phyloP scores from a whole-genome alignment of 208 protist species.

The Trypanosoma vivax region DNA sequence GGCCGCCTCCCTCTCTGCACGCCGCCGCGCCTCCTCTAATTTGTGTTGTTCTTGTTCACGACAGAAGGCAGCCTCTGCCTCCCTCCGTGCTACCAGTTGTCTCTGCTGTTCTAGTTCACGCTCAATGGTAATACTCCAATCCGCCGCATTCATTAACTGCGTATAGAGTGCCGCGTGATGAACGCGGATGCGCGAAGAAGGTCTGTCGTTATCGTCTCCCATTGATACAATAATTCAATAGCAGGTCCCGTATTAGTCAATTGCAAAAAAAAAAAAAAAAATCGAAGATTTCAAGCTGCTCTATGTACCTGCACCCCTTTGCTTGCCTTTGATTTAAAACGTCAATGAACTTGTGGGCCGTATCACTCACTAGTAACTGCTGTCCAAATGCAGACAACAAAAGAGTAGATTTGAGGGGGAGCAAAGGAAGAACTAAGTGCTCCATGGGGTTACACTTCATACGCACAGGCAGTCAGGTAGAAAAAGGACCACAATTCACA shows the following conservation, averaged over 20 bases:
- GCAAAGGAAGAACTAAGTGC: too few relatives aligned
- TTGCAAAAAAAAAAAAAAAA: not conserved
- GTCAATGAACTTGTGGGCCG: too few relatives aligned
- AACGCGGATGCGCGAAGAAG: constrained; percentile 19
- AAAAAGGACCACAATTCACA: too few relatives aligned
- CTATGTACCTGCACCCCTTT: not conserved
- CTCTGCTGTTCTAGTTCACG: not conserved
- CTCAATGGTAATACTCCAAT: constrained; percentile 26
- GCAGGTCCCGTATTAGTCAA: too few relatives aligned
- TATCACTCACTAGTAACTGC: too few relatives aligned
- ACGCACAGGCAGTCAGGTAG: too few relatives aligned
- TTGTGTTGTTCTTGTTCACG: constrained; percentile 20
- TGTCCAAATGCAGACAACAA: too few relatives aligned
- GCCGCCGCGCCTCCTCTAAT: constrained; percentile 7
- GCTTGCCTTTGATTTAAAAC: too few relatives aligned
- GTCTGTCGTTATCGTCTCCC: not conserved
- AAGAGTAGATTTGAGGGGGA: too few relatives aligned
- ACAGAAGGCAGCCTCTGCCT: constrained; percentile 10
- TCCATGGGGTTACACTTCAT: too few relatives aligned
- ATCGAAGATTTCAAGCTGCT: not conserved
- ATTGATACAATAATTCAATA: too few relatives aligned
- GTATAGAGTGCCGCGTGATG: constrained; percentile 28
- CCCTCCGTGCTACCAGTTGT: not conserved
- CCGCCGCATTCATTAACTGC: constrained; percentile 28
- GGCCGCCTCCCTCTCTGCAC: constrained; percentile 5